Evolutionary conservation across 192 early-diverging fungal genomes (phyloP).

Genomic region (Haplosporangium gracile): DNA sequence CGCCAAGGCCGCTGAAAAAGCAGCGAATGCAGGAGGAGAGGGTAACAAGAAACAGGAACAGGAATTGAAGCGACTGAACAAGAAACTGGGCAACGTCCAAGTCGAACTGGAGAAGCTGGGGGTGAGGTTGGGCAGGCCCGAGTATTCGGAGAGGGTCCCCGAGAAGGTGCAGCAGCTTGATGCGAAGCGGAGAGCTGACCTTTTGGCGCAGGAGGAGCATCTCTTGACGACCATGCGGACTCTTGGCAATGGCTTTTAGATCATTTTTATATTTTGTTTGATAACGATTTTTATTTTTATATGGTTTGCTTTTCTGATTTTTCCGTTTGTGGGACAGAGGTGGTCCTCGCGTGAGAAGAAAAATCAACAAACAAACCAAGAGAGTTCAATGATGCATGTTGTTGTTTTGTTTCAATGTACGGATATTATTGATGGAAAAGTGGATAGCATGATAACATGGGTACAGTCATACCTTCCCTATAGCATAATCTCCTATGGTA

Average conservation of each 20-base stretch:
- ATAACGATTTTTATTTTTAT: neutral
- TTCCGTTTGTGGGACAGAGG: neutral
- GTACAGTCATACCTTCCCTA: too few species aligned
- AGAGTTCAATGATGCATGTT: neutral
- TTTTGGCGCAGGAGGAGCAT: conserved; percentile 40
- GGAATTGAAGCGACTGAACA: conserved; percentile 32
- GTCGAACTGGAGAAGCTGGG: conserved; percentile 31
- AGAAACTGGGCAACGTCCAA: conserved; percentile 25
- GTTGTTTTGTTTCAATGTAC: neutral
- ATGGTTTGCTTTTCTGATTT: neutral
- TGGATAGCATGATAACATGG: neutral
- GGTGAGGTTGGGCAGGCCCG: conserved; percentile 14
- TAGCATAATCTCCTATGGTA: too few species aligned
- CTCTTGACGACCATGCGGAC: conserved; percentile 22
- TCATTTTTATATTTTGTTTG: neutral
- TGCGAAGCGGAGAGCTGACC: conserved; percentile 15
- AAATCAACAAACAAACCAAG: neutral
- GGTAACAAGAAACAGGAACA: conserved; percentile 20
- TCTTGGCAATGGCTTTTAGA: neutral
- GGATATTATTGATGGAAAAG: neutral
- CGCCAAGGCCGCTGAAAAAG: conserved; percentile 8
- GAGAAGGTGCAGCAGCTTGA: conserved; percentile 25
- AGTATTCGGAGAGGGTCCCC: conserved; percentile 32
- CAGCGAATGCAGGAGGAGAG: neutral
- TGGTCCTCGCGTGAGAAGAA: conserved; percentile 4